A percentile compares a stretch with the other conserved stretches of the same genome.
Evolutionary conservation across 768 basidiomycete genomes (phyloP).

Genomic region (Postia placenta): DNA sequence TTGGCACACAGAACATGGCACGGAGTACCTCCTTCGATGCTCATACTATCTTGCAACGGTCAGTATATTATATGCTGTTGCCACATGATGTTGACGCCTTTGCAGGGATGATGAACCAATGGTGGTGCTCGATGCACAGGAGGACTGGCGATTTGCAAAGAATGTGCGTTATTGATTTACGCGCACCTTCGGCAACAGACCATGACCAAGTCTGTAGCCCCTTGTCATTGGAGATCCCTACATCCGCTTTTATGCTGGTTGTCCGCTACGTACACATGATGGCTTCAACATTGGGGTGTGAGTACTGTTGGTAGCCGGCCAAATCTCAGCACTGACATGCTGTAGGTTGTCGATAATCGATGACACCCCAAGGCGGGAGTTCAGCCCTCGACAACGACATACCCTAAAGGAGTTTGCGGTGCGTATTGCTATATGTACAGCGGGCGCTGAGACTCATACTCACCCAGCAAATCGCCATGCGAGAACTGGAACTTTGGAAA

Average conservation of each 20-base stretch:
- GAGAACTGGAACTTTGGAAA: constrained; percentile 93
- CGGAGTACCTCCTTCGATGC: constrained; percentile 73
- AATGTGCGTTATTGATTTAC: constrained; percentile 47
- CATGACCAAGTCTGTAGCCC: constrained; percentile 54
- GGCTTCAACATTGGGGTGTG: constrained; percentile 87
- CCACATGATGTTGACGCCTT: neutral
- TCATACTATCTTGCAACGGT: constrained; percentile 80
- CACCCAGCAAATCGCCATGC: constrained; percentile 74
- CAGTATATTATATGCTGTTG: constrained; percentile 14
- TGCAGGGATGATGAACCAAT: constrained; percentile 79
- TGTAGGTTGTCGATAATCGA: constrained; percentile 79
- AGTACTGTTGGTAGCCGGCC: constrained; percentile 17
- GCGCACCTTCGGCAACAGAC: no score
- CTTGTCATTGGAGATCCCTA: constrained; percentile 59
- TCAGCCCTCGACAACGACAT: constrained; percentile 83
- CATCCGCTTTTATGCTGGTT: constrained; percentile 88
- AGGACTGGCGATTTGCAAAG: constrained; percentile 85
- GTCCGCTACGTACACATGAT: constrained; percentile 82
- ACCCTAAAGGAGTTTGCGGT: constrained; percentile 91
- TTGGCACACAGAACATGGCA: constrained; percentile 37
- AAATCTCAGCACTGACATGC: neutral
- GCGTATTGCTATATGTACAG: constrained; percentile 11
- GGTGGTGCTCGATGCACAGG: constrained; percentile 69
- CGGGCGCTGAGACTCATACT: no score
- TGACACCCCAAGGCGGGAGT: constrained; percentile 76